Base-by-base conservation (phyloP, 352 stramenopile genomes). In the Phytophthora nicotianae region DNA sequence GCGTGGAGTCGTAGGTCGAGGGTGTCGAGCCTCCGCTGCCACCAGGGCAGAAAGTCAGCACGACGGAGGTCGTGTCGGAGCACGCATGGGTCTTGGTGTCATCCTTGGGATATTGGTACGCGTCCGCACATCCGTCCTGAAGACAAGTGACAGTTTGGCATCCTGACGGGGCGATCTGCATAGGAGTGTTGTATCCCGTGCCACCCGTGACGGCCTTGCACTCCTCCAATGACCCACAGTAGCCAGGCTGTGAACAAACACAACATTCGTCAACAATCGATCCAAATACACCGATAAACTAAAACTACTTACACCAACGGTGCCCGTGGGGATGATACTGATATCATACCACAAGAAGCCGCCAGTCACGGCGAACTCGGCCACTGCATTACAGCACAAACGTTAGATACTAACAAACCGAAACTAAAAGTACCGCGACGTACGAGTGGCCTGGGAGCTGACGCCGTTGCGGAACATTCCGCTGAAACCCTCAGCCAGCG, bases 391-490 rank as follows among this genome's bases (percentile, higher is more conserved):
- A 51, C 45, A 50, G 29, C 35, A 50, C 5, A 43, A 16, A 38
- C 2, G 29, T 58, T 46, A 69, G 27, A 21, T 17, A 57, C 41
- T 46, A 6, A 16, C 14, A 56, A 20, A 17, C 17, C 3, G 14
- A 33, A 17, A 17, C 17, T 10, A 35, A 50, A n/a, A 24, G 9
- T 35, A 6, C 23, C 10, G 11, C 19, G 32, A 63, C 65, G 29
- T 68, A 74, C 66, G 19, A 37, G 75, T 89, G 0, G 81, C 81
- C 37, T 86, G 58, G 8, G 74, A 21, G 50, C 37, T 71, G n/a
- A 43, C 42, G 59, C 79, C 77, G 40, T 89, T 72, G 56, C 82
- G 82, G 53, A 89, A 85, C 79, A 89, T 89, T 65, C 74, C 77
- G 47, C 60, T 72, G 47, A 72, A 89, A 16, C 76, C 79, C 27